phyloP scores from a whole-genome alignment of 2,329 filamentous ascomycete genomes.

The Epichloe hybrida region DNA sequence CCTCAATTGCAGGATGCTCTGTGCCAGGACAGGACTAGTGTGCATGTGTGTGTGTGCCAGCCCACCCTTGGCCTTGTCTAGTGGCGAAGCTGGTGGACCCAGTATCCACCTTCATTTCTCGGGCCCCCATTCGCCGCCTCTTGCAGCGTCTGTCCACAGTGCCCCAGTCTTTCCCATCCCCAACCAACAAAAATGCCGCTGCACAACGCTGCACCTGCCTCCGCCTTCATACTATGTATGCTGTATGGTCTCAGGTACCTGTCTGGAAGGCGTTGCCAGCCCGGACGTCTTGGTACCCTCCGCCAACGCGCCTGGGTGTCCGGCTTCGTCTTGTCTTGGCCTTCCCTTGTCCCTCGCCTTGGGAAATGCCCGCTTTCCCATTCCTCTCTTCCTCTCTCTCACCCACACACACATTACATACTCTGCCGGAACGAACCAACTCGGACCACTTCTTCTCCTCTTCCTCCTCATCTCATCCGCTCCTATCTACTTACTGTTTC shows the following conservation, averaged over 20 bases:
- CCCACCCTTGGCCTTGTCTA: too few relatives aligned
- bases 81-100: constrained; percentile 16
- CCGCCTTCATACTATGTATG: not conserved
- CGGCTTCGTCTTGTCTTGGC: not conserved
- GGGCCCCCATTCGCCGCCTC: constrained; percentile 18
- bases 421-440: not conserved
- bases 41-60: constrained; percentile 7
- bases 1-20: constrained; percentile 12
- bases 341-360: constrained; percentile 1
- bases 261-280: not conserved
- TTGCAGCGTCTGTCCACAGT: constrained; percentile 1
- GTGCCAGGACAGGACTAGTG: constrained; percentile 8
- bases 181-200: constrained; percentile 19
- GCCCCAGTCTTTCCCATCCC: constrained; percentile 7
- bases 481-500: not conserved
- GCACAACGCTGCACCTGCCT: constrained; percentile 6
- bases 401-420: too few relatives aligned
- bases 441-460: not conserved
- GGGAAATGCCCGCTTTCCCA: constrained; percentile 1
- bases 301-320: not conserved
- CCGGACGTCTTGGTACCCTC: not conserved
- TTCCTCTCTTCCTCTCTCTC: constrained; percentile 1
- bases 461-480: not conserved
- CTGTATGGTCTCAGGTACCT: not conserved
- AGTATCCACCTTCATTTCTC: not conserved